Percentiles rank a stretch among this genome's conserved stretches.
Evolutionary conservation across 164 flowering plant genomes (phyloP).

Genomic region (Nelumbo lutea): DNA sequence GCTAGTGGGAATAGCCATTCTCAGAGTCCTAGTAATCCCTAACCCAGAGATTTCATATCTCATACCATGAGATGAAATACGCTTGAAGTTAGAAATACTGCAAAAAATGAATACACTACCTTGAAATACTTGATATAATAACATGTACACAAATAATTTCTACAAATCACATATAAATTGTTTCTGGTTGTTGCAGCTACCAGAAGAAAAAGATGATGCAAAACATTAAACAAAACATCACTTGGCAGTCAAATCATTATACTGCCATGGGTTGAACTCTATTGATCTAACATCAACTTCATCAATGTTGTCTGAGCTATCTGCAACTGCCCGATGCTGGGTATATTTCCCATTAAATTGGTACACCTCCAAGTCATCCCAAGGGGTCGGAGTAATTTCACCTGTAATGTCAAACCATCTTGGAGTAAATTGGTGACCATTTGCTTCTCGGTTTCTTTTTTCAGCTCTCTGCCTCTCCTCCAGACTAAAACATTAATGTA

Average conservation of each 20-base stretch:
- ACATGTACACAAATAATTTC: neutral
- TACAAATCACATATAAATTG: neutral
- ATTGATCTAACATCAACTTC: conserved; percentile 29
- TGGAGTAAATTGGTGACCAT: conserved; percentile 45
- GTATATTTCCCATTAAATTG: conserved; percentile 49
- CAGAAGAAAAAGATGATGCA: neutral
- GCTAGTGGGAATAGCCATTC: no score
- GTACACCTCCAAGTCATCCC: conserved; percentile 69
- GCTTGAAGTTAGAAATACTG: no score
- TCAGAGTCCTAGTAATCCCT: no score
- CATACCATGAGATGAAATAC: no score
- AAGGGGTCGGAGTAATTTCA: conserved; percentile 55
- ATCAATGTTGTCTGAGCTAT: conserved; percentile 22
- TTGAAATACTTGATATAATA: neutral
- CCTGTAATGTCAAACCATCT: conserved; percentile 61
- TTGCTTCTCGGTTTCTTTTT: conserved; percentile 39
- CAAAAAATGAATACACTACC: neutral
- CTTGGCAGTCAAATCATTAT: conserved; percentile 25
- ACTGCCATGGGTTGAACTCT: conserved; percentile 76
- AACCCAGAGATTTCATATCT: no score
- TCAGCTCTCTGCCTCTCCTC: conserved; percentile 60
- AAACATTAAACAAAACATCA: neutral
- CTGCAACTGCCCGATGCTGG: conserved; percentile 41
- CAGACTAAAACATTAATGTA: conserved; percentile 28
- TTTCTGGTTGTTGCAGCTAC: neutral